Evolutionary conservation across 2,329 filamentous ascomycete species (phyloP), one percentile per base, ranked within the genome.

Genomic region (Verticillium isaacii): DNA sequence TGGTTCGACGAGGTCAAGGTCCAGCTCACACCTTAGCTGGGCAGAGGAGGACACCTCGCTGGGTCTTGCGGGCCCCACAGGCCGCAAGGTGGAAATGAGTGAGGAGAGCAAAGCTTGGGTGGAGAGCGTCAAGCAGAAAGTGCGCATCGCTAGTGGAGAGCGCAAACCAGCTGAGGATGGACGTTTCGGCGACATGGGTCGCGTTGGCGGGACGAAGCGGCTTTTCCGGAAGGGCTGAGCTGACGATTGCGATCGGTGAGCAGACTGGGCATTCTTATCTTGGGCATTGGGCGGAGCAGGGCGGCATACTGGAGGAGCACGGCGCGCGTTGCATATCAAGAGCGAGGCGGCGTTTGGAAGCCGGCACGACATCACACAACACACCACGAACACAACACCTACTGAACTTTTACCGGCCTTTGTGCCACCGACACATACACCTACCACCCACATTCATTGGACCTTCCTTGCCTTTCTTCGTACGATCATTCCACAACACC

Each of bases 91-190:
- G 8, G 84, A 82, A 71, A 90, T 87, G 77, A 90, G 87, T 61
- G 86, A 88, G 61, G 88, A 93, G 74, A 91, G 89, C 70, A 82
- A 86, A 62, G 87, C 88, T 45, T 95, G 91, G 91, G 89, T 95
- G 11, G 89, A 93, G 73, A 91, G 87, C 64, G 89, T 95, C 78
- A 89, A 92, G 76, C 89, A 91, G 70, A 89, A 91, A 71, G 91
- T 93, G 50, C 85, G 89, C 63, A 82, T 87, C 56, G 89, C 87
- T 63, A 91, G 88, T 69, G 84, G 84, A 61, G 87, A 87, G 72
- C 76, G 75, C 57, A 75, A 74, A 58, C 58, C 41, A 11, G 34
- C 56, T 5, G 70, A 71, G 63, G 71, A 76, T 32, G 71, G 70
- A 67, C 75, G 80, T 56, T 90, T 92, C 73, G 88, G 87, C 23